These are phyloP conservation scores for Tausonia pullulans DNA, from an alignment of 1,284 basidiomycete genomes.

Conservation along the genomic window DNA sequence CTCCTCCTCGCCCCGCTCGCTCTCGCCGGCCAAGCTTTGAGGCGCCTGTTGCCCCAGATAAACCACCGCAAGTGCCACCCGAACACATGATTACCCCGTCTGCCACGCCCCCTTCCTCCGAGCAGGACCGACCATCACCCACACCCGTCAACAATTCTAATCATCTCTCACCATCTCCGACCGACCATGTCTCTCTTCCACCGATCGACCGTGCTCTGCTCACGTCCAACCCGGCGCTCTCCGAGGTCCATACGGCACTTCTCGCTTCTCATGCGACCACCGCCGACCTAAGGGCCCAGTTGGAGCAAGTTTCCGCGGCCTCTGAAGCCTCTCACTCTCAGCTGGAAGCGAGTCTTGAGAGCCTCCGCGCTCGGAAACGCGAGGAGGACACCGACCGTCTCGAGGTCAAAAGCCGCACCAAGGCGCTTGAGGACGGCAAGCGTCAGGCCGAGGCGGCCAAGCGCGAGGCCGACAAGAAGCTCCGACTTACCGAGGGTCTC, in stretches of 20 bases:
- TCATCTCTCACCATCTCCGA: constrained; percentile 32
- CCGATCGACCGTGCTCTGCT: constrained; percentile 19
- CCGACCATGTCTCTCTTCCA: constrained; percentile 27
- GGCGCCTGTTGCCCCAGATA: background rate
- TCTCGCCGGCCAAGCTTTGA: constrained; percentile 14
- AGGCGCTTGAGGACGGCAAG: constrained; percentile 74
- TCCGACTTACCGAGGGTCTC: constrained; percentile 55
- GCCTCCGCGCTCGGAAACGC: constrained; percentile 62
- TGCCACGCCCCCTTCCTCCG: constrained; percentile 1
- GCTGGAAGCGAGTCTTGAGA: constrained; percentile 61
- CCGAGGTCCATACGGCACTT: constrained; percentile 68
- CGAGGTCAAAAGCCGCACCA: constrained; percentile 70
- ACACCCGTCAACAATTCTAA: constrained; percentile 24
- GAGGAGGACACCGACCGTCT: constrained; percentile 67
- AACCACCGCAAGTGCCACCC: background rate
- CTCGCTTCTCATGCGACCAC: constrained; percentile 53
- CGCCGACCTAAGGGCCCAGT: constrained; percentile 61
- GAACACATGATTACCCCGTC: background rate
- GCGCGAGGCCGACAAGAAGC: constrained; percentile 75
- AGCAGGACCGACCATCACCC: background rate
- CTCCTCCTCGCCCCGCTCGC: background rate
- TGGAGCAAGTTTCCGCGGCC: constrained; percentile 53
- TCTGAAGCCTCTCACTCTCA: constrained; percentile 51
- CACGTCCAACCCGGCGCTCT: constrained; percentile 49
- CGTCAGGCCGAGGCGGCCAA: constrained; percentile 65